phyloP scores from a whole-genome alignment of 31 red algal genomes.

The Odonthalia washingtoniensis region DNA sequence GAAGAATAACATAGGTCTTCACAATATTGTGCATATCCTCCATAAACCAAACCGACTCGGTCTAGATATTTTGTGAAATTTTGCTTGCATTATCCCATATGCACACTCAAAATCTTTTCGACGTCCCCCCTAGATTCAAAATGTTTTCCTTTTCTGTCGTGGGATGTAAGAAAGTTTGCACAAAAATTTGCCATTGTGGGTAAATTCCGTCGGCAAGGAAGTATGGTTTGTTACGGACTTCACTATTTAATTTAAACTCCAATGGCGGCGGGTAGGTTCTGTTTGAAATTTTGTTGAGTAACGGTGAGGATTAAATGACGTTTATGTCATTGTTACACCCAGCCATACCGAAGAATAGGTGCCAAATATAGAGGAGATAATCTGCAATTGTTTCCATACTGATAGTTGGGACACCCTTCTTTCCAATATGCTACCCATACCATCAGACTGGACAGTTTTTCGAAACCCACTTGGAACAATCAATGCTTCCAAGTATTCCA shows the following conservation, averaged over 20 bases:
- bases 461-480: constrained; percentile 41
- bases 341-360: constrained; percentile 36
- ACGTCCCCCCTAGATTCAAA: constrained; percentile 6
- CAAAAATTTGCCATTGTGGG: constrained; percentile 24
- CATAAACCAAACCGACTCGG: constrained; percentile 10
- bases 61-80: constrained; percentile 14
- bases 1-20: constrained; percentile 22
- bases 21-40: constrained; percentile 21
- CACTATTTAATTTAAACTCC: constrained; percentile 2
- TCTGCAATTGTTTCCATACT: constrained; percentile 38
- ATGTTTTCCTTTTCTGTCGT: background rate
- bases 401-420: constrained; percentile 16
- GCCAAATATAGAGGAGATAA: constrained; percentile 36
- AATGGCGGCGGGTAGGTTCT: constrained; percentile 19
- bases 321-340: constrained; percentile 44
- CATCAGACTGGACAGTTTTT: constrained; percentile 20
- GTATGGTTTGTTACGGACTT: constrained; percentile 22
- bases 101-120: constrained; percentile 39
- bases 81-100: constrained; percentile 13
- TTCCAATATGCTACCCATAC: constrained; percentile 8
- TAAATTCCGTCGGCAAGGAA: constrained; percentile 46
- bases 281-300: constrained; percentile 21
- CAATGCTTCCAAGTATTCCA: constrained; percentile 29
- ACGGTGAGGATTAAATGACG: background rate
- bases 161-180: constrained; percentile 7